Evolutionary conservation across 2,329 filamentous ascomycete species (phyloP), one percentile per base, ranked within the genome.

Genomic region (Aureobasidium sp.): DNA sequence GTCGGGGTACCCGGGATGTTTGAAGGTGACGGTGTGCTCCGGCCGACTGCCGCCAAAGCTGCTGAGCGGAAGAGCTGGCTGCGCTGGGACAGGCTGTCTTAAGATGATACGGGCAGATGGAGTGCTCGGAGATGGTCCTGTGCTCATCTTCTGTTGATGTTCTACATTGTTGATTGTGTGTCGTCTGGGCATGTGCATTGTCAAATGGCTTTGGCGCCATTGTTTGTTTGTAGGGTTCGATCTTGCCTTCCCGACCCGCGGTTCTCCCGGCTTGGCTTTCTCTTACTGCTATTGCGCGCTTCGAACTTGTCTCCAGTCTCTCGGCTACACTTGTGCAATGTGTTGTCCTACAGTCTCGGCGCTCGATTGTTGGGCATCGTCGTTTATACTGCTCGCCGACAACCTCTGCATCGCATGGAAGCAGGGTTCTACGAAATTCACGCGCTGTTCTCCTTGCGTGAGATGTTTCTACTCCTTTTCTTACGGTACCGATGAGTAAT

Each of bases 1-100:
- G 38, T 66, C 55, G 48, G 63, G 66, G 50, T 67, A 67, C 7
- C 66, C 63, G 10, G 66, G 66, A 47, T 67, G 66, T 33, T 60
- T 54, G 27, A 67, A 63, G 36, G 33, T 45, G 53, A 67, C 64
- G 53, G 51, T 60, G 31, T 64, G 45, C 23, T 51, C 31, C 29
- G 36, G 29, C 51, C 51, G 51, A 20, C 23, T n/a, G 42, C 64
- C 64, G 25, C n/a, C 23, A 33, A 59, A 59, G 55, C 38, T 43
- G 38, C 38, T 43, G n/a, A 47, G 55, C 42, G 63, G 54, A 50
- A 47, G 38, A 40, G 63, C 51, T 36, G 38, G 53, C 43, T 59
- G 38, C 23, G 63, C 63, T 40, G 38, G 63, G 20, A 59, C 27
- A 45, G 45, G 33, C 53, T 65, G 18, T 40, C 31, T 38, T 55